Evolutionary conservation across 495 filamentous ascomycete genomes (phyloP).

Genomic region (Umbilicaria muhlenbergii): DNA sequence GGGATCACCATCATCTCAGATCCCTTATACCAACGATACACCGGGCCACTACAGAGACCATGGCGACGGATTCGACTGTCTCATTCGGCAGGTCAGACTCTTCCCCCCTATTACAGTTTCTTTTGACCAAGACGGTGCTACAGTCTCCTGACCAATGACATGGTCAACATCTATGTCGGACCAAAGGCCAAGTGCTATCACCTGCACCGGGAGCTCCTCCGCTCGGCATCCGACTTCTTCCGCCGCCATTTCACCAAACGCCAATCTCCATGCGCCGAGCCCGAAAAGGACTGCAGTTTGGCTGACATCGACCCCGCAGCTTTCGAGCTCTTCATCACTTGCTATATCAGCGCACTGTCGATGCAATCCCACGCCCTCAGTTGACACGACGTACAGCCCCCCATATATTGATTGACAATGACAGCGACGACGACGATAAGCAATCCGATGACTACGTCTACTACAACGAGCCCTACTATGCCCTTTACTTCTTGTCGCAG

Average conservation of each 20-base stretch:
- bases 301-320: neutral
- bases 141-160: neutral
- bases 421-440: neutral
- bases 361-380: neutral
- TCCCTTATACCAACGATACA: too few species aligned
- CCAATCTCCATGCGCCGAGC: too few species aligned
- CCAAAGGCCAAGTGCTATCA: neutral
- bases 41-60: too few species aligned
- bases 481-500: neutral
- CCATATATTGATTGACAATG: neutral
- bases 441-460: neutral
- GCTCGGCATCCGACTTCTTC: neutral
- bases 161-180: constrained; percentile 1
- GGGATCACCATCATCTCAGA: too few species aligned
- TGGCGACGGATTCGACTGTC: too few species aligned
- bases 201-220: neutral
- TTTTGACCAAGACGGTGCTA: neutral
- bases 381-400: too few species aligned
- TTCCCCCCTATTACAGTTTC: neutral
- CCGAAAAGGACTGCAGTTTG: neutral
- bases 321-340: neutral
- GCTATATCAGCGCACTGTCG: neutral
- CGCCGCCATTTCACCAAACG: too few species aligned
- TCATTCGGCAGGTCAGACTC: too few species aligned
- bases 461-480: too few species aligned